These are phyloP conservation scores for Yamadazyma sp. DNA, from an alignment of 1,139 yeast species.

Conservation along the genomic window DNA sequence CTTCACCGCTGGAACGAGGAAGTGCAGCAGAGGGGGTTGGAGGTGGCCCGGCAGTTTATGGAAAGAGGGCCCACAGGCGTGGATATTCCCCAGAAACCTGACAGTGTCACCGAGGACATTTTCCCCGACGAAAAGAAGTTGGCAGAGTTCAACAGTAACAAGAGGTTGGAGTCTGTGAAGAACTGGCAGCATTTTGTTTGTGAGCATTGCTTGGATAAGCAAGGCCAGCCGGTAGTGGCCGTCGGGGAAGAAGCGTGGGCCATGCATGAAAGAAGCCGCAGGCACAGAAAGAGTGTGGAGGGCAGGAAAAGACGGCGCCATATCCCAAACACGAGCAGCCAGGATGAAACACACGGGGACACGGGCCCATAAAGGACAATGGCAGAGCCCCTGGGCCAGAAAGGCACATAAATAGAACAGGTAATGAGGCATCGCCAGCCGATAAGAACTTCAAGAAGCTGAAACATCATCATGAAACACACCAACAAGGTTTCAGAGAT, in stretches of 20 bases:
- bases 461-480: too few species aligned
- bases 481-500: too few species aligned
- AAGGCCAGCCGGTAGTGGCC: constrained; percentile 57
- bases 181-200: constrained; percentile 76
- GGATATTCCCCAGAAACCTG: constrained; percentile 43
- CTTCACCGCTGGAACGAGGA: constrained; percentile 54
- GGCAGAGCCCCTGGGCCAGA: too few species aligned
- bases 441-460: too few species aligned
- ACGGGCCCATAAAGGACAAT: too few species aligned
- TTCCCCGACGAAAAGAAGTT: constrained; percentile 25
- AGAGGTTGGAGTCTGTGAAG: constrained; percentile 34
- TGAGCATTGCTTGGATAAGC: constrained; percentile 59
- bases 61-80: constrained; percentile 24
- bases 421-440: too few species aligned
- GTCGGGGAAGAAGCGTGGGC: constrained; percentile 77
- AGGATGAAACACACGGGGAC: too few species aligned
- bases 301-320: neutral
- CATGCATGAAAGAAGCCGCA: constrained; percentile 63
- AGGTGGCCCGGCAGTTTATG: constrained; percentile 44
- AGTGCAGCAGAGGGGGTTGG: constrained; percentile 58
- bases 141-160: constrained; percentile 31
- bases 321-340: too few species aligned
- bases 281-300: constrained; percentile 41
- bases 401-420: too few species aligned
- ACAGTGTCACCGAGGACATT: constrained; percentile 30